These are phyloP conservation scores for Vigna mungo DNA, from an alignment of 306 rosid species.

Conservation along the genomic window DNA sequence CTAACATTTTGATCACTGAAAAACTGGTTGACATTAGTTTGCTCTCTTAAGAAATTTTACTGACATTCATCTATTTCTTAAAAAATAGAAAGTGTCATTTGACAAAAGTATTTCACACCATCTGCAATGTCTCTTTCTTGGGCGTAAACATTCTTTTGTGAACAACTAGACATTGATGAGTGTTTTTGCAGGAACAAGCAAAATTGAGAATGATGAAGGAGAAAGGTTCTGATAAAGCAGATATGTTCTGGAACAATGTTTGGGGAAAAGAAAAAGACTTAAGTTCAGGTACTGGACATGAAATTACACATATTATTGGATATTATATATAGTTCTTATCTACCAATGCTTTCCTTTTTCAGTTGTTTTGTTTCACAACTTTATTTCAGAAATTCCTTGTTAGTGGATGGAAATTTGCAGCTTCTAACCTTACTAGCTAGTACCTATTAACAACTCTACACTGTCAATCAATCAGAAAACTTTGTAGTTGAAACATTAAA, in stretches of 20 bases:
- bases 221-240: slow-evolving; percentile 58
- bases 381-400: not conserved
- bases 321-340: not conserved
- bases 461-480: not conserved
- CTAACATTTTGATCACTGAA: not conserved
- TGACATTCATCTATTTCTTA: not conserved
- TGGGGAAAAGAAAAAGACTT: slow-evolving; percentile 72
- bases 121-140: not conserved
- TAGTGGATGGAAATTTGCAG: slow-evolving; percentile 2
- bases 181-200: slow-evolving; percentile 69
- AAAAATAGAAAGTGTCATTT: not conserved
- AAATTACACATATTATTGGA: not conserved
- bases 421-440: not conserved
- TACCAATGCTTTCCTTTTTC: not conserved
- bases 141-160: not conserved
- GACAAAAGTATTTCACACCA: not conserved
- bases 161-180: slow-evolving; percentile 11
- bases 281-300: slow-evolving; percentile 63
- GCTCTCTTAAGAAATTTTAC: not conserved
- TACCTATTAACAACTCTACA: not conserved
- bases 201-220: slow-evolving; percentile 77
- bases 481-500: not conserved
- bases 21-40: not conserved
- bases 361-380: not conserved
- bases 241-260: slow-evolving; percentile 77